Conservation (phyloP, 148 eudicot genomes). For the Amaranthus cruentus region DNA sequence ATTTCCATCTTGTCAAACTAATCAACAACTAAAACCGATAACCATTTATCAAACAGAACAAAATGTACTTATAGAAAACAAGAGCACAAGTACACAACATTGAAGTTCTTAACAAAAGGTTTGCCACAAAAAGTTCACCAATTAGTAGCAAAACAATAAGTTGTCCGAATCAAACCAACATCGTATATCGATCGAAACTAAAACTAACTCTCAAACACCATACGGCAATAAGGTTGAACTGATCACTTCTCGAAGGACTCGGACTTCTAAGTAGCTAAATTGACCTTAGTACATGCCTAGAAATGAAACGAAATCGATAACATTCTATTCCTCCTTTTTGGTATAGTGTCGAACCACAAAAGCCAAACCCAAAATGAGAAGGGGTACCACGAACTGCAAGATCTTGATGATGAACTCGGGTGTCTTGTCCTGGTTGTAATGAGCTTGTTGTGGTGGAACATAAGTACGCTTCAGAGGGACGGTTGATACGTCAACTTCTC, state of each 20-base stretch:
- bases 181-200: background rate
- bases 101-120: background rate
- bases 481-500: slow-evolving; percentile 54
- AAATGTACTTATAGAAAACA: too few relatives aligned
- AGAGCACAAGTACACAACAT: background rate
- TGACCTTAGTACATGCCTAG: slow-evolving; percentile 8
- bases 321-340: slow-evolving; percentile 60
- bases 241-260: slow-evolving; percentile 5
- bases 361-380: slow-evolving; percentile 70
- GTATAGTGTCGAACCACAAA: slow-evolving; percentile 63
- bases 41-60: too few relatives aligned
- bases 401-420: slow-evolving; percentile 61
- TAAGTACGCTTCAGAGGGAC: slow-evolving; percentile 52
- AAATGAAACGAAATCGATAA: background rate
- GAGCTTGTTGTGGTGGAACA: slow-evolving; percentile 44
- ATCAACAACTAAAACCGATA: too few relatives aligned
- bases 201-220: slow-evolving; percentile 11
- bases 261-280: slow-evolving; percentile 7
- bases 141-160: background rate
- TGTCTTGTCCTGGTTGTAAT: slow-evolving; percentile 53
- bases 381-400: slow-evolving; percentile 64
- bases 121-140: slow-evolving; percentile 9
- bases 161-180: background rate
- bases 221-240: background rate
- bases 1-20: too few relatives aligned